Percentiles rank a stretch among this genome's conserved stretches.
Evolutionary conservation across 768 basidiomycete genomes (phyloP).

Genomic region (Mrakia gelida): DNA sequence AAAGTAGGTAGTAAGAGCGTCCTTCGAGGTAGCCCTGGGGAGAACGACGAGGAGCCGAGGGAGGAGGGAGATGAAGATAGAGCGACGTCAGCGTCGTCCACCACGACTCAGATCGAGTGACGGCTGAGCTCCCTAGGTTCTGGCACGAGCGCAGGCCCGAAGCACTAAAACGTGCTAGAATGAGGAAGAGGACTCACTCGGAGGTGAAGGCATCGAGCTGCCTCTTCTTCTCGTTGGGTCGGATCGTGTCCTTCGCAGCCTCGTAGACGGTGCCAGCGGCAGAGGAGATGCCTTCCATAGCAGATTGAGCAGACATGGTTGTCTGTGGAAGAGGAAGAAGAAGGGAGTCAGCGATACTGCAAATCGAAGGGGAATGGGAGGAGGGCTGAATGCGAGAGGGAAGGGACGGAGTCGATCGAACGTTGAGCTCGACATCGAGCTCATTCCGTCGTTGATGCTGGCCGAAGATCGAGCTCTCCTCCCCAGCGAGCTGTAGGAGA

Average conservation of each 20-base stretch:
- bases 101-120: neutral
- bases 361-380: no score
- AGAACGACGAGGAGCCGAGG: neutral
- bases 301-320: neutral
- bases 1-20: conserved; percentile 42
- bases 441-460: no score
- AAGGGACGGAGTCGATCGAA: no score
- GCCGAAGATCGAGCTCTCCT: no score
- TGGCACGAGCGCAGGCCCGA: neutral
- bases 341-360: neutral
- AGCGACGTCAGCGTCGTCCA: neutral
- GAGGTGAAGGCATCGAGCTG: conserved; percentile 40
- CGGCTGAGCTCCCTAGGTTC: neutral
- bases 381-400: no score
- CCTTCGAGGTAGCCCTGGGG: neutral
- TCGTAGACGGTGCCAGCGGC: neutral
- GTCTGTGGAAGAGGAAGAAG: neutral
- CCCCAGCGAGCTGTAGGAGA: no score
- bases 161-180: neutral
- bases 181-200: conserved; percentile 34
- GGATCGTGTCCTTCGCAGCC: neutral
- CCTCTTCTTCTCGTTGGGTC: conserved; percentile 40
- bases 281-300: conserved; percentile 2
- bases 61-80: neutral
- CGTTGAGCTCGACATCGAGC: no score